A percentile compares a stretch with the other conserved stretches of the same genome.
These are phyloP conservation scores for Lactifluus hygrophoroides DNA, from an alignment of 768 basidiomycete genomes.

Conservation along the genomic window DNA sequence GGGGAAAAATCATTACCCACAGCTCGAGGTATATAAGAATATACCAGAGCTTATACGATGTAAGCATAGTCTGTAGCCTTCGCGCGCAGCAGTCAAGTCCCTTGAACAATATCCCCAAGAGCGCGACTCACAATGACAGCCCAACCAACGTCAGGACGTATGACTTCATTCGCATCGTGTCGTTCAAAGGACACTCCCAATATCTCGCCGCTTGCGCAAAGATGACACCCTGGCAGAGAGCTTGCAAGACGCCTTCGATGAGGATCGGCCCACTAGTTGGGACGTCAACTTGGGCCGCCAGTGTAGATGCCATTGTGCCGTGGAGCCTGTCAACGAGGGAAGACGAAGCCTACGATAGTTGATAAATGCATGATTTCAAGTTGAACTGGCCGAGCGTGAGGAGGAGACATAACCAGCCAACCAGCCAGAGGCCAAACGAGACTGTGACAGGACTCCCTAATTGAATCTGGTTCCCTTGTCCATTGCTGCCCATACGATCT, in stretches of 20 bases:
- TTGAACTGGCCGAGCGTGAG: background rate
- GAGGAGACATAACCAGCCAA: background rate
- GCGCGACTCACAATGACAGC: constrained; percentile 34
- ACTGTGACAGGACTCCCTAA: too few species aligned
- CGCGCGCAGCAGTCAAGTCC: background rate
- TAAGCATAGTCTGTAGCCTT: constrained; percentile 24
- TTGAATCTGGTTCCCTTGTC: too few species aligned
- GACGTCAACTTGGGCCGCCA: constrained; percentile 6
- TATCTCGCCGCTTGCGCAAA: constrained; percentile 25
- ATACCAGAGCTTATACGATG: constrained; percentile 25
- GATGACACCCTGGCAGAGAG: constrained; percentile 34
- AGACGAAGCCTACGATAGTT: background rate
- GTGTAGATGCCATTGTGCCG: background rate
- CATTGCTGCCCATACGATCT: too few species aligned
- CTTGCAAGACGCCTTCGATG: constrained; percentile 39
- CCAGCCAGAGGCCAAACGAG: background rate
- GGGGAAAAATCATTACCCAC: constrained; percentile 19
- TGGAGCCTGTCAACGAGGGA: background rate
- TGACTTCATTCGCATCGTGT: constrained; percentile 34
- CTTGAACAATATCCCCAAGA: background rate
- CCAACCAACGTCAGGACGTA: constrained; percentile 35
- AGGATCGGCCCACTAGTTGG: constrained; percentile 33
- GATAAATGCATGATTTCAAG: background rate
- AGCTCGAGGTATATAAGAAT: constrained; percentile 20
- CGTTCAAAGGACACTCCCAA: constrained; percentile 37